phyloP scores from a whole-genome alignment of 169 alveolate species.

The Plasmodium relictum region DNA sequence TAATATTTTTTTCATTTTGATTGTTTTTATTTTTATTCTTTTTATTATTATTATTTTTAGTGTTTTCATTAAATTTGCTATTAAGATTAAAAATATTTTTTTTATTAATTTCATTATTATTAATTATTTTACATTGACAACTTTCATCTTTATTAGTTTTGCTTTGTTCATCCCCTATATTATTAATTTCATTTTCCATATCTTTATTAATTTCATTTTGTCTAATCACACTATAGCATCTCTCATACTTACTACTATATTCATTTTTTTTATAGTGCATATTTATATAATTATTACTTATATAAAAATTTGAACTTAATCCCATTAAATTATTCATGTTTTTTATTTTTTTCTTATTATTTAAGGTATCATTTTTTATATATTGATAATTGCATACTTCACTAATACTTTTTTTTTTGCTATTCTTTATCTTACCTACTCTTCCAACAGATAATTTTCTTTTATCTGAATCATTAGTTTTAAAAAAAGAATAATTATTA shows the following conservation, averaged over 20 bases:
- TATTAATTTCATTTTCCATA: neutral
- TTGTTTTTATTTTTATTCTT: neutral
- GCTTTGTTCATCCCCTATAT: neutral
- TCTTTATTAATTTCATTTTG: neutral
- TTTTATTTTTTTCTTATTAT: neutral
- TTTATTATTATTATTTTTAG: neutral
- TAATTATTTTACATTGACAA: neutral
- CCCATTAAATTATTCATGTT: neutral
- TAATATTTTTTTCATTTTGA: conserved; percentile 9
- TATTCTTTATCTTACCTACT: conserved; percentile 1
- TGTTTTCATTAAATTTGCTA: neutral
- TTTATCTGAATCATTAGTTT: conserved; percentile 5
- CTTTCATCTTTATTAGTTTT: neutral
- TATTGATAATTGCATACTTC: neutral
- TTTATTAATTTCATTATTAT: too few species aligned
- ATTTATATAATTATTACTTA: neutral
- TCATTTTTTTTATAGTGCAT: neutral
- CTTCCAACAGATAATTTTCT: conserved; percentile 3
- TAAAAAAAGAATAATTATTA: conserved; percentile 13
- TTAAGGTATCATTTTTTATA: neutral
- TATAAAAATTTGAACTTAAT: neutral
- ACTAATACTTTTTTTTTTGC: neutral
- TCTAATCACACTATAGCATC: neutral
- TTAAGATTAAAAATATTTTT: too few species aligned
- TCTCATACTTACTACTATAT: neutral